Conservation (phyloP, 768 basidiomycete species). For the Lactarius vividus region DNA sequence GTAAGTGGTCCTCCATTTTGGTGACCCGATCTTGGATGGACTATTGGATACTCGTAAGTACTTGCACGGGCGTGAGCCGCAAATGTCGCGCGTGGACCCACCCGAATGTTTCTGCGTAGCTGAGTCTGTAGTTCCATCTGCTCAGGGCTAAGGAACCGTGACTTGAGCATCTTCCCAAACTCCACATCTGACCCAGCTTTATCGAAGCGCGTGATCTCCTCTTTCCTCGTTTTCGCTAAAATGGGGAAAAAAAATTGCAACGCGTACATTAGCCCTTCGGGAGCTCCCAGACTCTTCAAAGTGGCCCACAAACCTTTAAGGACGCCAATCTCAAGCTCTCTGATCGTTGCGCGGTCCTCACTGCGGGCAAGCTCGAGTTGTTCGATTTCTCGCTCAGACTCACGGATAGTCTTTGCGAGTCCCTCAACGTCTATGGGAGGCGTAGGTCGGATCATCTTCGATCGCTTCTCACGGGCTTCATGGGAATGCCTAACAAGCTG, state of each 20-base stretch:
- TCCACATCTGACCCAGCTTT: constrained; percentile 76
- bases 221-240: constrained; percentile 74
- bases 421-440: constrained; percentile 48
- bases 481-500: constrained; percentile 48
- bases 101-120: constrained; percentile 69
- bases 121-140: constrained; percentile 79
- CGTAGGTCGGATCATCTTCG: constrained; percentile 36
- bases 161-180: constrained; percentile 52
- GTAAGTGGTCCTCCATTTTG: constrained; percentile 24
- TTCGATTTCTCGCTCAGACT: constrained; percentile 51
- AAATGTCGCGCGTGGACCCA: constrained; percentile 35
- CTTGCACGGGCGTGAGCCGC: constrained; percentile 4
- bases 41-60: constrained; percentile 7
- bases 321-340: constrained; percentile 61
- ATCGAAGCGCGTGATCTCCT: constrained; percentile 79
- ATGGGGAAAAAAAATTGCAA: background rate
- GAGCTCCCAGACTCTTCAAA: background rate
- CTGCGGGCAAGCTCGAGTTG: constrained; percentile 45
- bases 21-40: constrained; percentile 22
- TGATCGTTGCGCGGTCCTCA: constrained; percentile 42
- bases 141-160: constrained; percentile 62
- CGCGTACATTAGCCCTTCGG: constrained; percentile 10
- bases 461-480: constrained; percentile 37
- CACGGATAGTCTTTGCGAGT: constrained; percentile 49
- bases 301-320: constrained; percentile 53